These are phyloP conservation scores for Kernera saxatilis DNA, from an alignment of 345 rosid species.

Conservation along the genomic window DNA sequence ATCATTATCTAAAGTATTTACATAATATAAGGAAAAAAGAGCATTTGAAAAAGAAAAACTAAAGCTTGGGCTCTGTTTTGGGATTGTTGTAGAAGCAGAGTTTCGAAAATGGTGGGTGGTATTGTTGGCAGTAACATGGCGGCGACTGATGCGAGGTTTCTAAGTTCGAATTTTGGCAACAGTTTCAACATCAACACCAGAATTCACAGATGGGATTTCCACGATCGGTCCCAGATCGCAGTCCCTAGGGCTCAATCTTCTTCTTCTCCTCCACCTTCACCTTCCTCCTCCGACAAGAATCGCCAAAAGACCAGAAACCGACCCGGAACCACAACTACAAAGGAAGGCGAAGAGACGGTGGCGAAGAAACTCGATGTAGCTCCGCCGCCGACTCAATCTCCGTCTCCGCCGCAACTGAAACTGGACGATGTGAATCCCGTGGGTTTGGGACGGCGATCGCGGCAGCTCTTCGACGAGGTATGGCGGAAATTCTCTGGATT, in stretches of 20 bases:
- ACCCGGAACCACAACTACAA: slow-evolving; percentile 15
- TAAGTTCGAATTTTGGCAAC: slow-evolving; percentile 31
- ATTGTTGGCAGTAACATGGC: slow-evolving; percentile 31
- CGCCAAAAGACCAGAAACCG: slow-evolving; percentile 17
- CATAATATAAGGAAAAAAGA: neutral
- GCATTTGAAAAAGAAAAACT: neutral
- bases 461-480: slow-evolving; percentile 87
- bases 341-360: slow-evolving; percentile 19
- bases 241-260: slow-evolving; percentile 40
- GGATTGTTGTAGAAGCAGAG: slow-evolving; percentile 12
- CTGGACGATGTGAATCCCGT: slow-evolving; percentile 88
- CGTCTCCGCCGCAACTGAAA: slow-evolving; percentile 41
- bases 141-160: slow-evolving; percentile 27
- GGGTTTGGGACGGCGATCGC: slow-evolving; percentile 74
- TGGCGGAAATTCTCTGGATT: slow-evolving; percentile 96
- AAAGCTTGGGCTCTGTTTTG: slow-evolving; percentile 17
- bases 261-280: slow-evolving; percentile 19
- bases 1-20: slow-evolving; percentile 9
- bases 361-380: slow-evolving; percentile 11
- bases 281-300: slow-evolving; percentile 23
- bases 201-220: slow-evolving; percentile 16
- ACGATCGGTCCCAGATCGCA: slow-evolving; percentile 27
- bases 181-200: slow-evolving; percentile 28
- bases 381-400: slow-evolving; percentile 2
- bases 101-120: slow-evolving; percentile 19